Evolutionary conservation across 176 grass and related monocot species (phyloP).

Genomic region (Dendrocalamus sinicus): DNA sequence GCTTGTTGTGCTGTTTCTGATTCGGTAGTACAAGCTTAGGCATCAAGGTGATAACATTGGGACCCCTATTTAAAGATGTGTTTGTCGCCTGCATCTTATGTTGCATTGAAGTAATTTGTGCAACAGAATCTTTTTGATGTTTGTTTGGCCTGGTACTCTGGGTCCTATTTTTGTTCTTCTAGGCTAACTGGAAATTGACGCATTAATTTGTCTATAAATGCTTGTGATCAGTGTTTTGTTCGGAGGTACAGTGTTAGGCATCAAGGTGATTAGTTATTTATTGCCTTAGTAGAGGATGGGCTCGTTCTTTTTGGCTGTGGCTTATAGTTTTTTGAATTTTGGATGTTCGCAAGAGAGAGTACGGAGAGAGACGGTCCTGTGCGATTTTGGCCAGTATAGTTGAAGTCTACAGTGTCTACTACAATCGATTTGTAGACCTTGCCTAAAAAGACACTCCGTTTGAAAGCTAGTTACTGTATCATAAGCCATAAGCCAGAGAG

Average conservation of each 20-base stretch:
- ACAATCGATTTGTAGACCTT: no score
- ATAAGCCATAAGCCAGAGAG: no score
- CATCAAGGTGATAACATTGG: slow-evolving; percentile 21
- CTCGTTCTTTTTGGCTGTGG: no score
- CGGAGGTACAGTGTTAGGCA: neutral
- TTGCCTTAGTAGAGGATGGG: neutral
- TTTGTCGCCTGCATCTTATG: slow-evolving; percentile 1
- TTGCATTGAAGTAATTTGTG: neutral
- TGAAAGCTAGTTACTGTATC: no score
- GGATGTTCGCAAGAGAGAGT: no score
- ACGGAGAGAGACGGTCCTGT: no score
- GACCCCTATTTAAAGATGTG: slow-evolving; percentile 29
- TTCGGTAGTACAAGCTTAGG: slow-evolving; percentile 4
- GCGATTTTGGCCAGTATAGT: no score
- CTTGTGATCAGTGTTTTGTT: neutral
- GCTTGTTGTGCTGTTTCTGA: slow-evolving; percentile 6
- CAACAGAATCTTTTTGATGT: neutral
- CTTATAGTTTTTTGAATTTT: no score
- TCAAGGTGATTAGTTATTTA: neutral
- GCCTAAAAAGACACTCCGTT: no score
- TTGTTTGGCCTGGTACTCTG: neutral
- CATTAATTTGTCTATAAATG: slow-evolving; percentile 13
- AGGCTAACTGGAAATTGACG: neutral
- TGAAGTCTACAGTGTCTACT: no score
- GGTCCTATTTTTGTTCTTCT: slow-evolving; percentile 21